These are phyloP conservation scores for Geotrichum carabidarum DNA, from an alignment of 1,139 yeast species.

Conservation along the genomic window DNA sequence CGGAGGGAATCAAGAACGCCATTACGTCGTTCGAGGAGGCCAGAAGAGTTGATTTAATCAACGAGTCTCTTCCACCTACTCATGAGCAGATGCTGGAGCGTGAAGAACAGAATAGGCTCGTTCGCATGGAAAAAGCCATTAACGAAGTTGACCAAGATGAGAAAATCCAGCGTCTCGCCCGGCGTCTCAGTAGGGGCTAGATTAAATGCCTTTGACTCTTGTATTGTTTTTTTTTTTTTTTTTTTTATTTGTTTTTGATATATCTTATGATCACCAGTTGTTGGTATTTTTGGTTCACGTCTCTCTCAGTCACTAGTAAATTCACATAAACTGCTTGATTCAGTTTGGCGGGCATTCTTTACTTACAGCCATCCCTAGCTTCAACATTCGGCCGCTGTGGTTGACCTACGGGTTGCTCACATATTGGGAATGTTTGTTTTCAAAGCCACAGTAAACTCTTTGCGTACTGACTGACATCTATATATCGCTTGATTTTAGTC, in stretches of 20 bases:
- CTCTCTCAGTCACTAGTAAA: too few species aligned
- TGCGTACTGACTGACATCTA: too few species aligned
- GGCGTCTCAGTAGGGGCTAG: conserved; percentile 29
- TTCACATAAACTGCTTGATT: too few species aligned
- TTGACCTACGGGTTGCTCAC: too few species aligned
- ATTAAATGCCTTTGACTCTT: neutral
- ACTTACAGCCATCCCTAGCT: too few species aligned
- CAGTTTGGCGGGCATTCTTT: too few species aligned
- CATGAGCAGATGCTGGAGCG: conserved; percentile 49
- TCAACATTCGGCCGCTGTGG: too few species aligned
- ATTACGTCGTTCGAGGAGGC: conserved; percentile 81
- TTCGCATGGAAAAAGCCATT: conserved; percentile 45
- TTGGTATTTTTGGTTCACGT: too few species aligned
- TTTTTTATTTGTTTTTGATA: neutral
- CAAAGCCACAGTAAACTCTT: too few species aligned
- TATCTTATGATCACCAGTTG: neutral
- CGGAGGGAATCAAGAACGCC: conserved; percentile 70
- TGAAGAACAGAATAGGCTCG: conserved; percentile 44
- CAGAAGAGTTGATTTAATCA: conserved; percentile 67
- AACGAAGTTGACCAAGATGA: conserved; percentile 39
- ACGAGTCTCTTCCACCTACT: conserved; percentile 89
- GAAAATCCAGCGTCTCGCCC: conserved; percentile 34
- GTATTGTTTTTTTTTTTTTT: neutral
- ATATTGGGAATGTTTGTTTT: too few species aligned
- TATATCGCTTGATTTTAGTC: too few species aligned